Evolutionary conservation across 2,329 filamentous ascomycete genomes (phyloP).

Genomic region (Penicillium glabrum): DNA sequence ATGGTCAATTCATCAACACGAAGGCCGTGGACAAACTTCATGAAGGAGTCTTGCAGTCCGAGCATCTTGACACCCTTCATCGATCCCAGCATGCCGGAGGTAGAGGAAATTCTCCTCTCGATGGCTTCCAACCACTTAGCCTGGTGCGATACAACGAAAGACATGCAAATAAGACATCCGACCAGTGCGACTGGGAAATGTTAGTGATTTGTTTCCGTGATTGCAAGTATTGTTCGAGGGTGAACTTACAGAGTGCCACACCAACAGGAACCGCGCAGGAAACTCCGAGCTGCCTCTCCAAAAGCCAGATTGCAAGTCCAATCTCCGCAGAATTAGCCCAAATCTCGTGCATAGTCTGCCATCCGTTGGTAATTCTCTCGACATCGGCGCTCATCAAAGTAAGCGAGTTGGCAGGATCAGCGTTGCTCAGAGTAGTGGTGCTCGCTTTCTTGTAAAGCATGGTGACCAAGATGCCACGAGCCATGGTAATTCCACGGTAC

Average conservation of each 20-base stretch:
- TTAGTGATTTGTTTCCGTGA: background rate
- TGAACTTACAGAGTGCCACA: conserved; percentile 39
- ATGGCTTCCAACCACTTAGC: conserved; percentile 53
- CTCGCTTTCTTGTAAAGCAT: conserved; percentile 52
- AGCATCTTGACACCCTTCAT: conserved; percentile 56
- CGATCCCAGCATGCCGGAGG: conserved; percentile 48
- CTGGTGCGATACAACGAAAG: conserved; percentile 41
- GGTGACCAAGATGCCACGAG: conserved; percentile 46
- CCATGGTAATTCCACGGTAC: conserved; percentile 45
- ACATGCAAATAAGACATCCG: conserved; percentile 36
- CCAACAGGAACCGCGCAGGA: conserved; percentile 48
- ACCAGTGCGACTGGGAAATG: conserved; percentile 30
- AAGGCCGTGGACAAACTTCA: conserved; percentile 39
- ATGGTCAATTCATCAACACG: conserved; percentile 43
- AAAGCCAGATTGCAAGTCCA: conserved; percentile 46
- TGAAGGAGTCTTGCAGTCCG: conserved; percentile 45
- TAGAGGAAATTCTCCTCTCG: conserved; percentile 50
- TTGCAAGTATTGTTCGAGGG: background rate
- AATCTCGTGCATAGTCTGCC: conserved; percentile 45
- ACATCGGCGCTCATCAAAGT: conserved; percentile 50
- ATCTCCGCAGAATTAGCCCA: conserved; percentile 49
- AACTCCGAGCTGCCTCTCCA: conserved; percentile 43
- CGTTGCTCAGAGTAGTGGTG: conserved; percentile 31
- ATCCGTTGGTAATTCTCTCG: conserved; percentile 44
- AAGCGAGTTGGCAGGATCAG: conserved; percentile 39